A percentile compares a stretch with the other conserved stretches of the same genome.
These are phyloP conservation scores for Ustilago cynodontis DNA, from an alignment of 1,284 basidiomycete genomes.

Conservation along the genomic window DNA sequence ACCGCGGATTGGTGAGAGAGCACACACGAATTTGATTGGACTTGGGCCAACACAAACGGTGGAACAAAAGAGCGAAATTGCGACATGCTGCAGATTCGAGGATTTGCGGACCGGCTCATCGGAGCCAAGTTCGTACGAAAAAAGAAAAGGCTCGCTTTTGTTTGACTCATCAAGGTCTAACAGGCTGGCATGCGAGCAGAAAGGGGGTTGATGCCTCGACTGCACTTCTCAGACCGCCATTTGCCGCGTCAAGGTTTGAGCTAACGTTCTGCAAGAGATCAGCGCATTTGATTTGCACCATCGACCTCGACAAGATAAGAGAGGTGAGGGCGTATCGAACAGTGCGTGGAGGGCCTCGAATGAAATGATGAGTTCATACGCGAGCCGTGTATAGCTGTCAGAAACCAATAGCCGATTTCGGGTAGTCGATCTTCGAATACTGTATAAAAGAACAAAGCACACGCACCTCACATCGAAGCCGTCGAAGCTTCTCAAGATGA, in stretches of 20 bases:
- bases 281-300: background rate
- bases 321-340: background rate
- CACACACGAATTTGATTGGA: slow-evolving; percentile 12
- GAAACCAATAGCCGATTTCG: too few relatives aligned
- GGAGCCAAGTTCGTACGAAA: slow-evolving; percentile 10
- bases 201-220: background rate
- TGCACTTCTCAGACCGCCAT: background rate
- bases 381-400: background rate
- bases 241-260: background rate
- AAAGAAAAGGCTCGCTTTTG: too few relatives aligned
- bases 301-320: background rate
- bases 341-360: background rate
- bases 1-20: slow-evolving; percentile 7
- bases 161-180: too few relatives aligned
- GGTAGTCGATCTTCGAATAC: background rate
- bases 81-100: slow-evolving; percentile 39
- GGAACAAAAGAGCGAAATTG: slow-evolving; percentile 4
- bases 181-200: too few relatives aligned
- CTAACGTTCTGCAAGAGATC: background rate
- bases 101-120: slow-evolving; percentile 28
- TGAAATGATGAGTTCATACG: background rate
- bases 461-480: too few relatives aligned
- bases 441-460: too few relatives aligned
- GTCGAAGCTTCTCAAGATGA: background rate
- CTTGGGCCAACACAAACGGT: slow-evolving; percentile 13